These are phyloP conservation scores for Thinopyrum obtusiflorum DNA, from an alignment of 202 grass and related monocot genomes.

Conservation along the genomic window DNA sequence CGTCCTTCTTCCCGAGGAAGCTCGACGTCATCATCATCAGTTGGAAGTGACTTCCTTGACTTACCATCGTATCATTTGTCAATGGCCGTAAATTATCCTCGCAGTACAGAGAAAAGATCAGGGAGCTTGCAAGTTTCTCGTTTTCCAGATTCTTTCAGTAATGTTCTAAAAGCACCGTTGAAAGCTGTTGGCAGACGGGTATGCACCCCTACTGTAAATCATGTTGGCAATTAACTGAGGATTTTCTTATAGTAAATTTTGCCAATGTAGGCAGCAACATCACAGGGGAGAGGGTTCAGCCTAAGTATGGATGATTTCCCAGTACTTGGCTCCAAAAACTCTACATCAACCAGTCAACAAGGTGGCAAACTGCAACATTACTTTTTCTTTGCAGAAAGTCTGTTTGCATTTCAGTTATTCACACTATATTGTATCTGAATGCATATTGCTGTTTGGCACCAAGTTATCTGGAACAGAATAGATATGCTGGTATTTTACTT, in stretches of 20 bases:
- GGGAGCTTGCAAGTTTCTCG: constrained; percentile 46
- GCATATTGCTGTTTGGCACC: neutral
- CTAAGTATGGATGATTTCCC: constrained; percentile 69
- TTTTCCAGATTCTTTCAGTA: constrained; percentile 48
- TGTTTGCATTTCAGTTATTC: neutral
- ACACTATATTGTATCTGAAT: neutral
- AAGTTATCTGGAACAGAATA: neutral
- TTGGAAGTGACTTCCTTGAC: constrained; percentile 65
- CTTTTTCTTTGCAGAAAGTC: neutral
- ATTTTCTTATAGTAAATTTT: constrained; percentile 28
- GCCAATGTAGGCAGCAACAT: constrained; percentile 30
- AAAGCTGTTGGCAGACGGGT: constrained; percentile 45
- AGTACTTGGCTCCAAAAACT: constrained; percentile 60
- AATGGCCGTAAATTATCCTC: constrained; percentile 30
- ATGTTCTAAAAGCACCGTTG: constrained; percentile 26
- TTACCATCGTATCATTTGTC: constrained; percentile 39
- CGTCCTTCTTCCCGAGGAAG: constrained; percentile 54
- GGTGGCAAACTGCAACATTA: constrained; percentile 37
- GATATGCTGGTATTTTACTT: neutral
- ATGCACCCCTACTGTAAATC: constrained; percentile 4
- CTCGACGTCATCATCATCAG: constrained; percentile 54
- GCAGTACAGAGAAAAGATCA: constrained; percentile 50
- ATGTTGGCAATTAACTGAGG: neutral
- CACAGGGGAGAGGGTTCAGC: constrained; percentile 51
- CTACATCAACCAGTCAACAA: constrained; percentile 34